Conservation (phyloP, 768 basidiomycete species). For the Gloeopeniophorella convolvens region DNA sequence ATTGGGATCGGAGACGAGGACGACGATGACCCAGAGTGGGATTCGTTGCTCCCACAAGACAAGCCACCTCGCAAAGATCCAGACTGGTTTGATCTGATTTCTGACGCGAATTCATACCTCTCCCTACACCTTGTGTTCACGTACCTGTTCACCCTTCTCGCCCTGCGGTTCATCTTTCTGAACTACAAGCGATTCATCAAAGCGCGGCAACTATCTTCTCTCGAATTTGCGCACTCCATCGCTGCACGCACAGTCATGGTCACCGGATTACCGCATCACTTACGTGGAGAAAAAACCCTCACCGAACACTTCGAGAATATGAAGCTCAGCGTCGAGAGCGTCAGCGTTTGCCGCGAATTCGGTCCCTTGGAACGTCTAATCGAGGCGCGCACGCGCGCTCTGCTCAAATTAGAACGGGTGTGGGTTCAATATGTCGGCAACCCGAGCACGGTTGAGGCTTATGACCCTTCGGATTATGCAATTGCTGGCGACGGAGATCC, state of each 20-base stretch:
- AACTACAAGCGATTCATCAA: slow-evolving; percentile 88
- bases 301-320: slow-evolving; percentile 94
- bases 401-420: slow-evolving; percentile 71
- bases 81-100: slow-evolving; percentile 85
- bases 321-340: slow-evolving; percentile 84
- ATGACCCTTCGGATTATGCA: slow-evolving; percentile 63
- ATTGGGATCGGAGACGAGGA: slow-evolving; percentile 58
- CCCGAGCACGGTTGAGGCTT: slow-evolving; percentile 78
- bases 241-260: slow-evolving; percentile 91
- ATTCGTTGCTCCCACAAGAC: slow-evolving; percentile 23
- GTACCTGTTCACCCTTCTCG: slow-evolving; percentile 84
- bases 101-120: slow-evolving; percentile 84
- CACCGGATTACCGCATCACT: slow-evolving; percentile 73
- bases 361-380: slow-evolving; percentile 64
- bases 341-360: slow-evolving; percentile 82
- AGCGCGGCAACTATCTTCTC: slow-evolving; percentile 86
- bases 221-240: slow-evolving; percentile 93
- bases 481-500: slow-evolving; percentile 44
- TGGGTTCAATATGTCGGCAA: slow-evolving; percentile 95
- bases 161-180: slow-evolving; percentile 79
- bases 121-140: slow-evolving; percentile 89
- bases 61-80: slow-evolving; percentile 15
- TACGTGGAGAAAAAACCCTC: slow-evolving; percentile 77
- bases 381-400: slow-evolving; percentile 72
- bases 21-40: slow-evolving; percentile 28